phyloP scores from a whole-genome alignment of 257 asterid genomes.

The Nicotiana paniculata region DNA sequence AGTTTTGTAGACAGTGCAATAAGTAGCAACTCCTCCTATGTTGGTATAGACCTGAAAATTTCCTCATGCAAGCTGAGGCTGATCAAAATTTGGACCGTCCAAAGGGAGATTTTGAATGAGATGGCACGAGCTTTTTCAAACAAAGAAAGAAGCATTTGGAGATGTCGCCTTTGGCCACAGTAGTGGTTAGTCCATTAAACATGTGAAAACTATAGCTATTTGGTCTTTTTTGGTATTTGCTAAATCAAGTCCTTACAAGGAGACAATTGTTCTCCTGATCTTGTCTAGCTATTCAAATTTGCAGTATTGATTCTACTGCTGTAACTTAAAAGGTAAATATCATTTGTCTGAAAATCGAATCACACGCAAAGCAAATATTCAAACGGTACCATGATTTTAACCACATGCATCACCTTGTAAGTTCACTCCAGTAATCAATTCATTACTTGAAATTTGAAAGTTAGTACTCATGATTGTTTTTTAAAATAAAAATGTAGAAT shows the following conservation, averaged over 20 bases:
- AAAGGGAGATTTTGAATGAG: neutral
- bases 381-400: no score
- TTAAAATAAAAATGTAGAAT: no score
- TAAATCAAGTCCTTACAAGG: neutral
- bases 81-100: neutral
- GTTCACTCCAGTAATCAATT: no score
- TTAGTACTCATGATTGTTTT: no score
- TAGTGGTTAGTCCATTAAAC: neutral
- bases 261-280: neutral
- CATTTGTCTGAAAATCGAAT: no score
- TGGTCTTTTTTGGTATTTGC: neutral
- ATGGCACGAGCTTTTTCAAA: neutral
- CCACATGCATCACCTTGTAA: no score
- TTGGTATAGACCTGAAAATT: neutral
- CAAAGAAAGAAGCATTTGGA: conserved; percentile 4
- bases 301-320: no score
- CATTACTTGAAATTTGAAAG: no score
- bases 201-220: neutral
- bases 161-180: neutral
- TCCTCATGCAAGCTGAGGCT: neutral
- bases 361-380: no score
- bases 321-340: no score
- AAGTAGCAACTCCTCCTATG: neutral
- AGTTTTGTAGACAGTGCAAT: neutral
- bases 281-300: neutral